A percentile compares a stretch with the other conserved stretches of the same genome.
phyloP scores from a whole-genome alignment of 192 early-diverging fungal species.

The Mortierella claussenii region DNA sequence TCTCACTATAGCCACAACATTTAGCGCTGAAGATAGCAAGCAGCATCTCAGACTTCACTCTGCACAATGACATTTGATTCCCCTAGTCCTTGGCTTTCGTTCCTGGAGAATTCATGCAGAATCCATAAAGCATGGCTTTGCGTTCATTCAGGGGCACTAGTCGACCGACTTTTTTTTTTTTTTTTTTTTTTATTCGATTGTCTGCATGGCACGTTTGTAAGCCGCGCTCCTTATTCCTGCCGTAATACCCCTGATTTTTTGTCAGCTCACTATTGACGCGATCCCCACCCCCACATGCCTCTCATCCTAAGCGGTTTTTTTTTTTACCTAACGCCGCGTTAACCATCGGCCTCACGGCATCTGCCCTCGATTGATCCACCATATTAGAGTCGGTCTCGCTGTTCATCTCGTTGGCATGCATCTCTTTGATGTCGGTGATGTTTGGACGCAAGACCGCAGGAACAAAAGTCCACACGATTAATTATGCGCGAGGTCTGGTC shows the following conservation, averaged over 20 bases:
- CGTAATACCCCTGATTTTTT: too few species aligned
- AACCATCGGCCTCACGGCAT: neutral
- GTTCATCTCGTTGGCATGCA: conserved; percentile 40
- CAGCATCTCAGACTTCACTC: too few species aligned
- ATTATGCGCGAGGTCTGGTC: conserved; percentile 59
- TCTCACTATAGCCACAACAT: too few species aligned
- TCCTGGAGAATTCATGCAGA: conserved; percentile 8
- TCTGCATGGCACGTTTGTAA: neutral
- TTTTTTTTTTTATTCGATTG: neutral
- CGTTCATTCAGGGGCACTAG: conserved; percentile 3
- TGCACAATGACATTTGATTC: too few species aligned
- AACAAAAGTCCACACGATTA: conserved; percentile 34
- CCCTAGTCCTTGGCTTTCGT: too few species aligned
- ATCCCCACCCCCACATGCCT: neutral
- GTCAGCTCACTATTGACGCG: neutral
- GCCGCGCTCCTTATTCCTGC: neutral
- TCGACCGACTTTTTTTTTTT: neutral
- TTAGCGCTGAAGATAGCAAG: too few species aligned
- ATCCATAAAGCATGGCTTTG: neutral
- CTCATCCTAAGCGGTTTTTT: neutral
- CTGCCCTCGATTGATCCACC: neutral
- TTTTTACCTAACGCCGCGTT: neutral
- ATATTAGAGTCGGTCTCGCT: conserved; percentile 31
- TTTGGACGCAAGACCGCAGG: conserved; percentile 51
- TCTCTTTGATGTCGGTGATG: conserved; percentile 40